phyloP scores from a whole-genome alignment of 768 basidiomycete genomes.

The Dioszegia aurantiaca region DNA sequence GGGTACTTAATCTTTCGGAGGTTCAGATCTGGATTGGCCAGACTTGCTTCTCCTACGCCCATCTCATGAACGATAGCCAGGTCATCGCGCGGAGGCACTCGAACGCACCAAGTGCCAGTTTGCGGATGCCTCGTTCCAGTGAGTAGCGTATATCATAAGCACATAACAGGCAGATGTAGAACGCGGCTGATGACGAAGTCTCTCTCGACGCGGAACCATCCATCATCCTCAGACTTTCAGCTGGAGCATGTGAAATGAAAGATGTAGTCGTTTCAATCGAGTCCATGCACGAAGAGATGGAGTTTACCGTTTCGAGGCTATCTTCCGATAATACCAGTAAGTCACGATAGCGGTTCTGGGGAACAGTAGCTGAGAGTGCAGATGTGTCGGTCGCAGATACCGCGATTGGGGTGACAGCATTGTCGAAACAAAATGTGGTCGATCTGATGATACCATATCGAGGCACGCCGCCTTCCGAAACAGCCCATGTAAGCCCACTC shows the following conservation, averaged over 20 bases:
- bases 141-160: background rate
- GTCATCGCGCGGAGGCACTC: constrained; percentile 1
- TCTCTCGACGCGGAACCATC: constrained; percentile 7
- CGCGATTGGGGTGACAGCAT: constrained; percentile 17
- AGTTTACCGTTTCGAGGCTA: background rate
- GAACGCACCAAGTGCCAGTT: background rate
- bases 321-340: background rate
- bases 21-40: constrained; percentile 11
- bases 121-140: constrained; percentile 8
- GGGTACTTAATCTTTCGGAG: constrained; percentile 1
- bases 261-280: constrained; percentile 13
- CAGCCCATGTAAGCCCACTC: constrained; percentile 46
- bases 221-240: background rate
- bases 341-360: background rate
- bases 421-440: constrained; percentile 21
- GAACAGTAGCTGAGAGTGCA: constrained; percentile 3
- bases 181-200: constrained; percentile 9
- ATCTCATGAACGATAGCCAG: constrained; percentile 11
- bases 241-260: constrained; percentile 7
- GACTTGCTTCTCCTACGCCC: constrained; percentile 10
- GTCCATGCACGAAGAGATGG: constrained; percentile 5
- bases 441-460: constrained; percentile 46
- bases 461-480: constrained; percentile 51
- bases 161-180: background rate
- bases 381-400: constrained; percentile 12